Base-by-base conservation (phyloP, 352 stramenopile genomes). In the Blastocystis sp. region DNA sequence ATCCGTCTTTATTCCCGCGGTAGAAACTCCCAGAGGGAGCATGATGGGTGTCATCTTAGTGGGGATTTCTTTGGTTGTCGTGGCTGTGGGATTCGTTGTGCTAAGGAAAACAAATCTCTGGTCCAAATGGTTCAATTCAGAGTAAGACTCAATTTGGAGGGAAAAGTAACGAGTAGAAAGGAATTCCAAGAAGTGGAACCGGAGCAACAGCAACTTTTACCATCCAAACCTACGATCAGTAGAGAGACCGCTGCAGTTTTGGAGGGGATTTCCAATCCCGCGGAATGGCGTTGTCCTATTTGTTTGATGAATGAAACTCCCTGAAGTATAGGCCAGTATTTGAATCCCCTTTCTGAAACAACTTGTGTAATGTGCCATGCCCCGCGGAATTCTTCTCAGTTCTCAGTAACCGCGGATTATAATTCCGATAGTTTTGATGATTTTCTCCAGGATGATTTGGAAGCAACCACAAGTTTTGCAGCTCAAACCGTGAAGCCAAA, bases 311-410 rank as follows among this genome's bases (percentile, higher is more conserved):
- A 50, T 34, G 54, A 59, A 29, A 6, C 62, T 50, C 43, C 73
- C 43, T 84, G 47, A 37, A 45, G 13, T 47, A 54, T 66, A 39
- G 53, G 73, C 41, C 73, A 84, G 29, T 84, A 84, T 45, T 47
- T 84, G 18, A 84, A 84, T 45, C 34, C 54, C 3, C 0, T 29
- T 2, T 18, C n/a, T 13, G 47, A 47, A 7, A 47, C 73, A 2
- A 41, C 53, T 11, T 84, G 73, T 43, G 13, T 37, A 26, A 84
- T 84, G 50, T 84, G 73, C 2, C 50, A 84, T 45, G 39, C 47
- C 18, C 73, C 54, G 3, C 43, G 47, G 29, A 26, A 63, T 15
- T 39, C 62, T 18, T 29, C 62, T 26, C 62, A 73, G 62, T 15
- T 37, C 23, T 45, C 26, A 1, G 73, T 8, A 6, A 6, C n/a